A percentile compares a stretch with the other conserved stretches of the same genome.
Evolutionary conservation across 352 stramenopile species (phyloP).

Genomic region (Pythium plurisporium): DNA sequence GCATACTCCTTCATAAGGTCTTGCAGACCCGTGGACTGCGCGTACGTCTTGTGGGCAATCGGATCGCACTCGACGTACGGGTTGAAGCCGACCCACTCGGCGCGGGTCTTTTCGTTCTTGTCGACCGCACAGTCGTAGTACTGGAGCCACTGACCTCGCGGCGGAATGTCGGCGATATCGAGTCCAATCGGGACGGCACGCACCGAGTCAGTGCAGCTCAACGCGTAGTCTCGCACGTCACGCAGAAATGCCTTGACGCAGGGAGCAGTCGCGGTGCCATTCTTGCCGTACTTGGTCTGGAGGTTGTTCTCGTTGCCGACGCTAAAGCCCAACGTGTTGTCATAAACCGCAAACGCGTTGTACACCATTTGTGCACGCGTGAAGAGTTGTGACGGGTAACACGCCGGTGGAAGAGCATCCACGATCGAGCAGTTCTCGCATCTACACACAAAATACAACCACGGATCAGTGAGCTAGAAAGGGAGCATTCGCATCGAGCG

Average conservation of each 20-base stretch:
- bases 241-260: constrained; percentile 72
- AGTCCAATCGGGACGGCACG: constrained; percentile 67
- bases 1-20: constrained; percentile 59
- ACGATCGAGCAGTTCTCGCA: constrained; percentile 33
- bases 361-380: constrained; percentile 37
- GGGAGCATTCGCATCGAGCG: not conserved
- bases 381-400: constrained; percentile 32
- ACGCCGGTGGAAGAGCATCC: constrained; percentile 26
- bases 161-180: constrained; percentile 65
- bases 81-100: constrained; percentile 51
- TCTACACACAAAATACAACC: constrained; percentile 26
- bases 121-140: constrained; percentile 74
- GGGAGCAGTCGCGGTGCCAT: constrained; percentile 41
- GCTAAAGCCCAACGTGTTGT: constrained; percentile 52
- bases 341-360: constrained; percentile 52
- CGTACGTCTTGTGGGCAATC: constrained; percentile 35
- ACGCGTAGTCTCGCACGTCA: constrained; percentile 47
- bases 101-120: constrained; percentile 31
- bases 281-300: constrained; percentile 32
- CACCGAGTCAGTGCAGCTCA: constrained; percentile 32
- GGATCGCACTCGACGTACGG: constrained; percentile 61
- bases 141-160: constrained; percentile 51
- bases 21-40: constrained; percentile 41
- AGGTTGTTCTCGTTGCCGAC: constrained; percentile 60
- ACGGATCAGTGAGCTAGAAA: not conserved